Percentiles rank a stretch among this genome's conserved stretches.
Evolutionary conservation across 345 rosid genomes (phyloP).

Genomic region (Noccaea bulbosa): DNA sequence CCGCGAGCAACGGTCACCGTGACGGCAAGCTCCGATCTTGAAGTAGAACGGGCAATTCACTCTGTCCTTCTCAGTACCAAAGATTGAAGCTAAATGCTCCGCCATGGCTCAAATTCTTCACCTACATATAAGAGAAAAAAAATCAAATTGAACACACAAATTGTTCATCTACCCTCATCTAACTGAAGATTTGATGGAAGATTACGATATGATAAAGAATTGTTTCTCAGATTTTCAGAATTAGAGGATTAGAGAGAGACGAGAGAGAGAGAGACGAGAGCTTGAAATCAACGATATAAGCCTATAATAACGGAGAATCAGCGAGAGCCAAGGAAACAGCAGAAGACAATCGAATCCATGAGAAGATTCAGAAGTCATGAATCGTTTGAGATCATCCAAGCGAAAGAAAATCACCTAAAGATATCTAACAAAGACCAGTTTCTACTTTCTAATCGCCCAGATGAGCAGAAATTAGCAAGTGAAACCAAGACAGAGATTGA

Average conservation of each 20-base stretch:
- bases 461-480: neutral
- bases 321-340: neutral
- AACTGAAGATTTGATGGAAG: too few relatives aligned
- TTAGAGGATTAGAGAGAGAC: neutral
- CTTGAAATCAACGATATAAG: neutral
- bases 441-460: neutral
- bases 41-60: conserved; percentile 89
- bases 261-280: neutral
- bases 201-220: neutral
- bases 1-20: conserved; percentile 85
- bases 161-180: neutral
- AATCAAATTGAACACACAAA: conserved; percentile 8
- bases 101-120: conserved; percentile 57
- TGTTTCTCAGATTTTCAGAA: neutral
- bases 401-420: neutral
- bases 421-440: neutral
- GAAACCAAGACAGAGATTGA: neutral
- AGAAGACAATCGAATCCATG: neutral
- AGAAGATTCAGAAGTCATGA: neutral
- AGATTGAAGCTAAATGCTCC: conserved; percentile 88
- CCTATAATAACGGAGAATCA: neutral
- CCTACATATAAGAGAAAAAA: neutral
- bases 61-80: conserved; percentile 80
- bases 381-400: neutral
- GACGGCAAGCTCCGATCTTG: conserved; percentile 85